Conservation (phyloP, 257 asterid genomes). For the Ehretia macrophylla region DNA sequence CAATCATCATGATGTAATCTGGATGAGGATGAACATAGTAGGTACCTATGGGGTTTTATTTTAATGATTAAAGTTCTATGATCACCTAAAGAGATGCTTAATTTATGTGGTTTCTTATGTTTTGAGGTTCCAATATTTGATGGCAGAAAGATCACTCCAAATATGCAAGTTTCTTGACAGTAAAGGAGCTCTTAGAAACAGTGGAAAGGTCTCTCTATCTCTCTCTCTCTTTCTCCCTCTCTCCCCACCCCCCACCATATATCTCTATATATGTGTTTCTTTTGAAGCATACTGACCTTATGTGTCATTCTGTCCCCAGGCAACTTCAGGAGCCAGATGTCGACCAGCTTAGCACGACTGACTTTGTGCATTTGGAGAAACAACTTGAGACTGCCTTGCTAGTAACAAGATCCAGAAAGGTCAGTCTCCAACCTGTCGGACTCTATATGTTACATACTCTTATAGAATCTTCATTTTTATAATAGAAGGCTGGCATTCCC, state of each 20-base stretch:
- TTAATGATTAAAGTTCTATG: background rate
- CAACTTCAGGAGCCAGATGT: conserved; percentile 29
- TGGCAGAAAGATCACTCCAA: conserved; percentile 30
- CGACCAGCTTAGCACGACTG: conserved; percentile 34
- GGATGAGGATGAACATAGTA: too few relatives aligned
- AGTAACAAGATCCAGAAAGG: conserved; percentile 46
- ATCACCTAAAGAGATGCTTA: background rate
- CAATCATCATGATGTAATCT: too few relatives aligned
- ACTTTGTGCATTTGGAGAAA: conserved; percentile 41
- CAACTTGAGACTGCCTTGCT: conserved; percentile 46
- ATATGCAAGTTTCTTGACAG: conserved; percentile 22
- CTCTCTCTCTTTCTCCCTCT: too few relatives aligned
- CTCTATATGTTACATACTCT: too few relatives aligned
- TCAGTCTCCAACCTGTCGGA: too few relatives aligned
- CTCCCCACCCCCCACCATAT: background rate
- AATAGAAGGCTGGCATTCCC: too few relatives aligned
- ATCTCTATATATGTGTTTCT: conserved; percentile 1
- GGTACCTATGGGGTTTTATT: too few relatives aligned
- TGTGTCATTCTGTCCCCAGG: conserved; percentile 20
- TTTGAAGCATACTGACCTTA: background rate
- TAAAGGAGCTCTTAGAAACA: conserved; percentile 38
- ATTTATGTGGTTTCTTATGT: background rate
- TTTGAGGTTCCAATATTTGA: background rate
- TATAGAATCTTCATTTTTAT: background rate
- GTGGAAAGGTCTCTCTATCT: conserved; percentile 57